Base-by-base conservation (phyloP, 495 filamentous ascomycete genomes). In the Zalerion maritima region DNA sequence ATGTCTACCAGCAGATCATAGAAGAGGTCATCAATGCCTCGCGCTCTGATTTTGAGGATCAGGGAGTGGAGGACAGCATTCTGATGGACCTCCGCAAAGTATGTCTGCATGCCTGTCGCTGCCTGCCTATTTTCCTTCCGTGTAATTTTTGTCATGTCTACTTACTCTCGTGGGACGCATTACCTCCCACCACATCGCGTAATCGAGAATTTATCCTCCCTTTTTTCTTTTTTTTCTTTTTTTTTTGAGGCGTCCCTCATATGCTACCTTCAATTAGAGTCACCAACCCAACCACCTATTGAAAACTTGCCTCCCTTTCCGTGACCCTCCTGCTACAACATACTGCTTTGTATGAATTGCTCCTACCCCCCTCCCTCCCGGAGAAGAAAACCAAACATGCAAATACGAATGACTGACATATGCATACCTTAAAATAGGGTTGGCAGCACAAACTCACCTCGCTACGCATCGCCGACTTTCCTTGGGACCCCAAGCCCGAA, bases 11-110 rank as follows among this genome's bases (percentile, higher is more conserved):
- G 50, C 67, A 75, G 50, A 80, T 96, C 62, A 94, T 99, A 56
- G 62, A 81, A 35, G 86, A 89, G 52, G 85, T 96, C 36, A 75
- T 92, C 49, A 72, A 80, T 36, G 69, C 71, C 31, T 93, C 85
- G 45, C 70, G 81, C 52, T 76, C 87, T 45, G 86, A 94, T 52
- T 96, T 99, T 55, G 91, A 99, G 54, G 89, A 96, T 52, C 79
- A 76, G 44, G 91, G 91, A 39, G 80, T 96, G 36, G 82, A 89
- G 35, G 78, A 81, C 48, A 58, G 70, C 40, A 81, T 82, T 26
- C 63, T 99, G 41, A 64, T 81, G 36, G 82, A 92, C 47, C 62
- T 99, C 67, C 73, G 67, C 50, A 65, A 71, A 64, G 87, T 96
- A 52, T 71, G 74, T 62, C 37, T 32, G 44, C 46, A 43, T 34